Evolutionary conservation across 768 basidiomycete genomes (phyloP), one percentile per base, ranked within the genome.

Genomic region (Terana coerulea): DNA sequence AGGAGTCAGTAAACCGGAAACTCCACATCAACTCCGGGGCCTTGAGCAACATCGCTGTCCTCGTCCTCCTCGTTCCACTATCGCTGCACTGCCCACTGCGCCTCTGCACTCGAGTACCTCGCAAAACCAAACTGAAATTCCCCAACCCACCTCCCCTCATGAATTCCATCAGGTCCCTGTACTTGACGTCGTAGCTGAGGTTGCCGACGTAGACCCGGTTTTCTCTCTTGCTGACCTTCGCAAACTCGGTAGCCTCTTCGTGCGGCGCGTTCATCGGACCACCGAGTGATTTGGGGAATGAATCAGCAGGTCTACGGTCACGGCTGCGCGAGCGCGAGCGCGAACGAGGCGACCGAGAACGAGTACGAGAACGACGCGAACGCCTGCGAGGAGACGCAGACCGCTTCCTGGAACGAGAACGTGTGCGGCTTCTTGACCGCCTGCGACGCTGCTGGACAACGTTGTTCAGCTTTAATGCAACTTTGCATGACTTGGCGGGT

Each of bases 121-220:
- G 69, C 79, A 81, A 74, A 84, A 69, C 69, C 70, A 71, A 74
- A 59, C 74, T 78, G 72, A 76, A 76, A 83, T 82, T 80, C 85
- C 83, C 81, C 83, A 74, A 94, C 95, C 88, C 91, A 97, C 95
- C 94, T 93, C 91, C 91, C 87, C 91, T 82, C 93, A 97, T 95
- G 69, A 97, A 98, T 84, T 98, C 93, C 83, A 95, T 93, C 72
- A 99, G 79, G 77, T 98, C 97, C 73, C 93, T 83, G 75, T 95
- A 98, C 75, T 88, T 95, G 84, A 94, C 91, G 70, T 95, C 91
- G 78, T 98, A 99, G 68, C 91, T 92, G 72, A 99, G 83, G 71
- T 99, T 99, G 66, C 97, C 95, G 69, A 98, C 92, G 65, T 99
- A 99, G 64, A 98, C 93, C 61, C 95, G 81, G 70, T 98, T 93